Base-by-base conservation (phyloP, 2,329 filamentous ascomycete species). In the Diaporthe amygdali region DNA sequence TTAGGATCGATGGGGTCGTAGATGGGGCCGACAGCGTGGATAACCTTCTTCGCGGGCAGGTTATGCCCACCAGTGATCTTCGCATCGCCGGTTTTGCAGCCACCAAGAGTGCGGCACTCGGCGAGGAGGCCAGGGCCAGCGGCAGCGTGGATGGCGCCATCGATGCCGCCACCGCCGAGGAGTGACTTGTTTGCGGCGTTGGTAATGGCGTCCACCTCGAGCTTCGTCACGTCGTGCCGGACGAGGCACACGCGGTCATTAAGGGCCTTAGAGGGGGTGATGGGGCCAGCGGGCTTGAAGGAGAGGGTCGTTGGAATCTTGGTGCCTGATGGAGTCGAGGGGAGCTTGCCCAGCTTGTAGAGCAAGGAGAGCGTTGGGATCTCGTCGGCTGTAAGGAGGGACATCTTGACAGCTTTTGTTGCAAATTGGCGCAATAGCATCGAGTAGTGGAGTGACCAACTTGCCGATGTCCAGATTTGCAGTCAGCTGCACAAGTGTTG, bases 21-120 rank as follows among this genome's bases (percentile, higher is more conserved):
- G 37, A 97, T 82, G 0, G 96, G 96, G 0, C 96, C 96, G 4
- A 98, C 96, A 22, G 96, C 90, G 81, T 98, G 96, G 69, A 98
- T 97, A 75, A 98, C 89, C 74, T 93, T 91, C 71, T 89, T 87
- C 77, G 91, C 92, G 0, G 95, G 95, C 30, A 98, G 84, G 0
- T 89, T 77, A 81, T 96, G 95, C 10, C 91, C 96, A 44, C 84
- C 80, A 0, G 96, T 98, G 77, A 97, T 94, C 80, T 96, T 96
- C 32, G 95, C 93, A 32, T 88, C 85, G 64, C 96, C 96, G 0
- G 94, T 96, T 2, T 75, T 80, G 80, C 95, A 98, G 64, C 94
- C 93, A 59, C 86, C 79, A 2, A 98, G 86, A 0, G 80, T 87
- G n/a, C 83, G 81, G 81, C 96, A 98, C 83, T 96, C 96, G 10